Evolutionary conservation across 805 yeast species (phyloP).

Genomic region (Zygotorulaspora danielsina): DNA sequence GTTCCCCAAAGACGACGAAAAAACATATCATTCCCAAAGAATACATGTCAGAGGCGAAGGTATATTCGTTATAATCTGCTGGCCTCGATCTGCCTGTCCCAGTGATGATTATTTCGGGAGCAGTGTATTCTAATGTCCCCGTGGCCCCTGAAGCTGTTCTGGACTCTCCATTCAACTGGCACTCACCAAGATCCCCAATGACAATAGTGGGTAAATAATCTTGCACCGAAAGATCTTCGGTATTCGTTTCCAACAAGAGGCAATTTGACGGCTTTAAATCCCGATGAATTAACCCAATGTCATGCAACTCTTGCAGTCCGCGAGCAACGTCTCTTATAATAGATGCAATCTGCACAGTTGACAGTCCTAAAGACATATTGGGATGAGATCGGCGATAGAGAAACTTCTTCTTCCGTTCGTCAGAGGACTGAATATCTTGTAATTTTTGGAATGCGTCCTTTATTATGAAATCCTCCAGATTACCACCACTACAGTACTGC

Average conservation of each 20-base stretch:
- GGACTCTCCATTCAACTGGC: slow-evolving; percentile 63
- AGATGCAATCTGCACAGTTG: slow-evolving; percentile 58
- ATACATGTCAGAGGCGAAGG: slow-evolving; percentile 71
- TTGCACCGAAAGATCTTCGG: slow-evolving; percentile 9
- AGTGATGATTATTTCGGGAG: slow-evolving; percentile 66
- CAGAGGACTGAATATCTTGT: slow-evolving; percentile 37
- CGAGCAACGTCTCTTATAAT: slow-evolving; percentile 62
- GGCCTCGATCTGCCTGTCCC: slow-evolving; percentile 26
- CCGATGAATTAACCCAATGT: slow-evolving; percentile 74
- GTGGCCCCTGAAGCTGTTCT: slow-evolving; percentile 76
- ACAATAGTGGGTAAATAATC: slow-evolving; percentile 57
- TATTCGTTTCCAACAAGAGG: slow-evolving; percentile 40
- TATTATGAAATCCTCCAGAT: slow-evolving; percentile 62
- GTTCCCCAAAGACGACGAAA: slow-evolving; percentile 62
- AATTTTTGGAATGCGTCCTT: slow-evolving; percentile 31
- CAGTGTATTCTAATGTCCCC: slow-evolving; percentile 83
- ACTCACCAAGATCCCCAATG: slow-evolving; percentile 89
- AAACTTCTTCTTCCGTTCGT: slow-evolving; percentile 39
- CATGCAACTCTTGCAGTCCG: slow-evolving; percentile 71
- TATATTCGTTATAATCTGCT: slow-evolving; percentile 49
- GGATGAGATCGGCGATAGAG: slow-evolving; percentile 26
- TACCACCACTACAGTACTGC: slow-evolving; percentile 88
- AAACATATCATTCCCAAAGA: slow-evolving; percentile 81
- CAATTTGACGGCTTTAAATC: slow-evolving; percentile 90
- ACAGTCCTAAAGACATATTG: slow-evolving; percentile 36